Evolutionary conservation across 768 basidiomycete species (phyloP).

Genomic region (Amanita muscaria): DNA sequence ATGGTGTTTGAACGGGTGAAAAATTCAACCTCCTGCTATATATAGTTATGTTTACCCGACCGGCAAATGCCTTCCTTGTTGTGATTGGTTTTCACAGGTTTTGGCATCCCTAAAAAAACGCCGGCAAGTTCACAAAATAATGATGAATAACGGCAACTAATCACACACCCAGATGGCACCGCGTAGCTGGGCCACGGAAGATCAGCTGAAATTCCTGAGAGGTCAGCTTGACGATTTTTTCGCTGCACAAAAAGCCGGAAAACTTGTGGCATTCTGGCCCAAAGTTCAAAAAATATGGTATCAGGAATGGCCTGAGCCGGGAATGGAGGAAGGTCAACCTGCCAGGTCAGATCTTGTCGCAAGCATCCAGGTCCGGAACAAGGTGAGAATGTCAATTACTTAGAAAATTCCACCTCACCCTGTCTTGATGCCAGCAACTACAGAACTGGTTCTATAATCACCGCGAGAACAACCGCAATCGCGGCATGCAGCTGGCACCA

Average conservation of each 20-base stretch:
- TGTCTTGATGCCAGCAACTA: slow-evolving; percentile 1
- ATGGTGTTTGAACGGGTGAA: too few species aligned
- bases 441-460: slow-evolving; percentile 9
- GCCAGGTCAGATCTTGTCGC: neutral
- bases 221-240: neutral
- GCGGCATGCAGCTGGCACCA: neutral
- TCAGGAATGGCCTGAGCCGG: neutral
- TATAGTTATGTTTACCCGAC: too few species aligned
- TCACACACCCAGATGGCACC: slow-evolving; percentile 11
- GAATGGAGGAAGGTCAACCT: neutral
- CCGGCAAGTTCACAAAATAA: too few species aligned
- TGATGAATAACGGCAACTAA: too few species aligned
- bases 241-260: slow-evolving; percentile 1
- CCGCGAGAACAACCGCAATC: neutral
- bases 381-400: neutral
- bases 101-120: too few species aligned
- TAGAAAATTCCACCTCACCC: neutral
- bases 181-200: slow-evolving; percentile 5
- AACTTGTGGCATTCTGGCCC: slow-evolving; percentile 7
- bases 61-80: too few species aligned
- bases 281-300: slow-evolving; percentile 4
- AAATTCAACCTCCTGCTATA: too few species aligned
- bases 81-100: too few species aligned
- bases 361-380: neutral
- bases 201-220: slow-evolving; percentile 7